Conservation (phyloP, 2,329 filamentous ascomycete species). For the Aureobasidium mangrovei region DNA sequence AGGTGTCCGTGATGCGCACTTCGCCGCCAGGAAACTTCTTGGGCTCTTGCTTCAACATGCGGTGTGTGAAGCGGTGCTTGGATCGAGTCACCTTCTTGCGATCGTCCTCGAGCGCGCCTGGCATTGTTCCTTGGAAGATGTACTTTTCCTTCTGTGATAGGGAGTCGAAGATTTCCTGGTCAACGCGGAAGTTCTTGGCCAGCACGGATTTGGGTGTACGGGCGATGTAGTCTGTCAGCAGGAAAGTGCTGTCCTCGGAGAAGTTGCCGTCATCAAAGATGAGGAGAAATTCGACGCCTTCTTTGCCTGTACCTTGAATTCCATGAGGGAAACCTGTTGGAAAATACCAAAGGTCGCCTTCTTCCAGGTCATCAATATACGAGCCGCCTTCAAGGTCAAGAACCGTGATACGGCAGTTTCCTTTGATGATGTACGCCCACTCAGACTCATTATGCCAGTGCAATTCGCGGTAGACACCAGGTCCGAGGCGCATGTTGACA, state of each 20-base stretch:
- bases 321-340: constrained; percentile 69
- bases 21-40: constrained; percentile 58
- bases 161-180: constrained; percentile 60
- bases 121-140: constrained; percentile 64
- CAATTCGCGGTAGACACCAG: constrained; percentile 65
- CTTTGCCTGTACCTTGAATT: constrained; percentile 52
- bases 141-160: constrained; percentile 61
- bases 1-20: constrained; percentile 67
- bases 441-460: constrained; percentile 70
- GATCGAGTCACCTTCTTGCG: constrained; percentile 57
- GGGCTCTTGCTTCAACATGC: constrained; percentile 61
- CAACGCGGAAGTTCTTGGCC: constrained; percentile 66
- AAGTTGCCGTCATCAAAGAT: constrained; percentile 54
- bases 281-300: constrained; percentile 57
- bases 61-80: constrained; percentile 60
- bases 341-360: constrained; percentile 76
- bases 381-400: constrained; percentile 67
- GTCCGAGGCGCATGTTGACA: constrained; percentile 69
- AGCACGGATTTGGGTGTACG: constrained; percentile 65
- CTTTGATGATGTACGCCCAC: constrained; percentile 25
- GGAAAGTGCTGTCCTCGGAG: constrained; percentile 59
- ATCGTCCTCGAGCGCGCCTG: constrained; percentile 57
- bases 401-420: constrained; percentile 61
- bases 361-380: constrained; percentile 66
- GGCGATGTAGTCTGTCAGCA: constrained; percentile 61